These are phyloP conservation scores for Saccharomycopsis amapae DNA, from an alignment of 805 yeast genomes.

Conservation along the genomic window DNA sequence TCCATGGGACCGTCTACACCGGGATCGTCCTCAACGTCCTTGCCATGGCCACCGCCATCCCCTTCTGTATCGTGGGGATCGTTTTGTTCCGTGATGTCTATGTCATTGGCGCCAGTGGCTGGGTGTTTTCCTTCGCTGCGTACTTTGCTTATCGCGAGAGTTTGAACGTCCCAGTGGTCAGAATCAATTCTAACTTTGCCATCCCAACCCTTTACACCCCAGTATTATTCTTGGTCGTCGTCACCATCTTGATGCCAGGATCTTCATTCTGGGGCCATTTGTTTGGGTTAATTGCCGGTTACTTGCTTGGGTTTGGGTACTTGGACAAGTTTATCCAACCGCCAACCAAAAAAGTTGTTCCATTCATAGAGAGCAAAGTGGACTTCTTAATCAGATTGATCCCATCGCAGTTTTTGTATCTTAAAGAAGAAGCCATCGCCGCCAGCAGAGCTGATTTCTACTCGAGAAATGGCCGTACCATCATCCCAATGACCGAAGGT, in stretches of 20 bases:
- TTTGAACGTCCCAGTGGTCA: constrained; percentile 34
- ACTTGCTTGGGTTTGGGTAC: constrained; percentile 49
- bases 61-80: constrained; percentile 47
- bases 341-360: constrained; percentile 50
- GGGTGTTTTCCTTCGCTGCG: constrained; percentile 62
- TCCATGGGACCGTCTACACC: constrained; percentile 79
- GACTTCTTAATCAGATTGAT: constrained; percentile 44
- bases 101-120: constrained; percentile 65
- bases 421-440: constrained; percentile 54
- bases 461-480: constrained; percentile 3
- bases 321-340: constrained; percentile 54
- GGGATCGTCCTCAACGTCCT: constrained; percentile 70
- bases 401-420: constrained; percentile 47
- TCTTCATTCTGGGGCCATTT: constrained; percentile 71
- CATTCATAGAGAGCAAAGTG: constrained; percentile 55
- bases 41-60: constrained; percentile 62
- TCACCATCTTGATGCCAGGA: constrained; percentile 51
- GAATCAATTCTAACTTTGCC: constrained; percentile 33
- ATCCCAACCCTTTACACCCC: constrained; percentile 61
- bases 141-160: constrained; percentile 49
- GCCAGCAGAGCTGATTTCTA: constrained; percentile 32
- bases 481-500: constrained; percentile 19
- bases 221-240: constrained; percentile 40
- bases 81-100: constrained; percentile 44
- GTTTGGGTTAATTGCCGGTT: constrained; percentile 62